phyloP scores from a whole-genome alignment of 345 rosid genomes.

The Durio zibethinus region DNA sequence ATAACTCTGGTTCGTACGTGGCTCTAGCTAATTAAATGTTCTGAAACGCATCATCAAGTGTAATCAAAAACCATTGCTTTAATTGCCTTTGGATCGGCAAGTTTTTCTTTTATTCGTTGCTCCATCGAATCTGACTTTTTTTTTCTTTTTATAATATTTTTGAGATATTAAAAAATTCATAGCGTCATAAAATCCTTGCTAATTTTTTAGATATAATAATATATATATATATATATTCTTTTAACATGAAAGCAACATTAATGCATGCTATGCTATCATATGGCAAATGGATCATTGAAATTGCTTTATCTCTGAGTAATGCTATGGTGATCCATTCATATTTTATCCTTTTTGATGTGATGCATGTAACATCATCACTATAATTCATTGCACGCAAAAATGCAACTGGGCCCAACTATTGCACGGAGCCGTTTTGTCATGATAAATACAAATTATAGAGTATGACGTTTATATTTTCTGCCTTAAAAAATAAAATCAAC shows the following conservation, averaged over 20 bases:
- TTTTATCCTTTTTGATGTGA: background rate
- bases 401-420: background rate
- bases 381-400: background rate
- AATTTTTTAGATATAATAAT: too few species aligned
- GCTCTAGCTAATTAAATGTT: too few species aligned
- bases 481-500: too few species aligned
- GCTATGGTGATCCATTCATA: background rate
- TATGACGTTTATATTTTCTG: background rate
- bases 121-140: background rate
- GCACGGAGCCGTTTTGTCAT: background rate
- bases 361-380: background rate
- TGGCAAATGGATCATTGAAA: background rate
- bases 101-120: background rate
- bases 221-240: background rate
- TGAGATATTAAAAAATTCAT: too few species aligned
- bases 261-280: background rate
- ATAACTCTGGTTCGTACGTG: too few species aligned
- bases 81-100: too few species aligned
- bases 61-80: background rate
- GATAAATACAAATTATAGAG: background rate
- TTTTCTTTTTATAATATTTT: too few species aligned
- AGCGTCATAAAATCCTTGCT: too few species aligned
- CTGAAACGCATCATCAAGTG: too few species aligned
- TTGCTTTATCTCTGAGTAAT: background rate
- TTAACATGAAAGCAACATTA: background rate